phyloP scores from a whole-genome alignment of 2,329 filamentous ascomycete genomes.

The Periconia digitata region DNA sequence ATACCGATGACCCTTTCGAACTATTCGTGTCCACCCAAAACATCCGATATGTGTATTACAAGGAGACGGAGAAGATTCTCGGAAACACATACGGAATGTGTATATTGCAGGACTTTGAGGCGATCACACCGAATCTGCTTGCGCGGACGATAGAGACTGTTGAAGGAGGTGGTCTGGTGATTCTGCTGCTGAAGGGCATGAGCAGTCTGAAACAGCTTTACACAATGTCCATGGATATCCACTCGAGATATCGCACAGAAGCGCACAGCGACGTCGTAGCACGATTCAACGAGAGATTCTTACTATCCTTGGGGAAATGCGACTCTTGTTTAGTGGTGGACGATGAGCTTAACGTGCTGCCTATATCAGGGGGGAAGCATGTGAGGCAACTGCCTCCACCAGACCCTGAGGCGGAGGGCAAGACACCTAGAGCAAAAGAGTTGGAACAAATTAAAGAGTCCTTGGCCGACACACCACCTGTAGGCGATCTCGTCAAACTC shows the following conservation, averaged over 20 bases:
- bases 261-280: conserved; percentile 93
- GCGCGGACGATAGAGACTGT: conserved; percentile 96
- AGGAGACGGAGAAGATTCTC: conserved; percentile 97
- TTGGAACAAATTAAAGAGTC: conserved; percentile 85
- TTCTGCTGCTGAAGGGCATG: conserved; percentile 93
- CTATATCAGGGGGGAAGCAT: conserved; percentile 92
- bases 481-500: conserved; percentile 80
- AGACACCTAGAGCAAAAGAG: conserved; percentile 69
- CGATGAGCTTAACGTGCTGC: conserved; percentile 95
- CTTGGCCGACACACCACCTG: conserved; percentile 79
- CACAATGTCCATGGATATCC: conserved; percentile 95
- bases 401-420: conserved; percentile 72
- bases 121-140: conserved; percentile 93
- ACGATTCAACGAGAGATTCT: conserved; percentile 96
- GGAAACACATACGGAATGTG: conserved; percentile 99
- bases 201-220: conserved; percentile 96
- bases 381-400: conserved; percentile 80
- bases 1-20: conserved; percentile 93
- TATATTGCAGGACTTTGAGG: conserved; percentile 97
- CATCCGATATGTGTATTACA: conserved; percentile 99
- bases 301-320: conserved; percentile 92
- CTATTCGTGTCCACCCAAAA: conserved; percentile 95
- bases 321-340: conserved; percentile 94
- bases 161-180: conserved; percentile 88
- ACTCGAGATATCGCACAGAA: conserved; percentile 93